Evolutionary conservation across 257 asterid genomes (phyloP).

Genomic region (Scutellaria barbata): DNA sequence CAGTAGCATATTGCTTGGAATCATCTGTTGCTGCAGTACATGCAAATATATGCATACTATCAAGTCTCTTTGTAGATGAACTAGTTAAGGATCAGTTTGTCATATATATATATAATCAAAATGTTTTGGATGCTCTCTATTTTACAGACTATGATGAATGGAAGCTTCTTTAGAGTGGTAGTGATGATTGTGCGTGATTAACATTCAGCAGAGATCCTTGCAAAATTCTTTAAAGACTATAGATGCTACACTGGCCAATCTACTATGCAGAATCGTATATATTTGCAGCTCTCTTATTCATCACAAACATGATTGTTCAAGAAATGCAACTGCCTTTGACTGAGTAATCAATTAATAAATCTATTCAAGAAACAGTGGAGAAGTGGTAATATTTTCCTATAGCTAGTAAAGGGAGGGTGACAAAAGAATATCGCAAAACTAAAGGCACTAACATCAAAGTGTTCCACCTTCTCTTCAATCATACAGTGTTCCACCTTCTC

Average conservation of each 20-base stretch:
- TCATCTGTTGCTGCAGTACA: neutral
- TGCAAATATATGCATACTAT: neutral
- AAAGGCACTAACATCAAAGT: slow-evolving; percentile 38
- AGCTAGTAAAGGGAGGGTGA: slow-evolving; percentile 33
- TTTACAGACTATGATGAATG: no score
- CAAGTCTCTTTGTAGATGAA: neutral
- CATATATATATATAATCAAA: neutral
- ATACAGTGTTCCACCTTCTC: slow-evolving; percentile 31
- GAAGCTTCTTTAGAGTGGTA: no score
- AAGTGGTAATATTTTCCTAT: slow-evolving; percentile 9
- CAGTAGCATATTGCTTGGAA: neutral
- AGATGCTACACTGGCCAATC: no score
- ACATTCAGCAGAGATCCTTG: no score
- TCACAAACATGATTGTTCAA: no score
- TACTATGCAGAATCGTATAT: no score
- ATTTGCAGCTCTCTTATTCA: no score
- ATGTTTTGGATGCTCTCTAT: no score
- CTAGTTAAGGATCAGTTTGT: neutral
- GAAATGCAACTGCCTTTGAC: neutral
- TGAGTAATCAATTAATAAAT: neutral
- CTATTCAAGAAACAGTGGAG: neutral
- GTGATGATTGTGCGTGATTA: no score
- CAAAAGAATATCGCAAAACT: slow-evolving; percentile 3
- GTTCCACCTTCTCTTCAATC: slow-evolving; percentile 32
- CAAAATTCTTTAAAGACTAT: no score